A percentile compares a stretch with the other conserved stretches of the same genome.
Conservation (phyloP, 2,329 filamentous ascomycete species). For the Cadophora sp. region DNA sequence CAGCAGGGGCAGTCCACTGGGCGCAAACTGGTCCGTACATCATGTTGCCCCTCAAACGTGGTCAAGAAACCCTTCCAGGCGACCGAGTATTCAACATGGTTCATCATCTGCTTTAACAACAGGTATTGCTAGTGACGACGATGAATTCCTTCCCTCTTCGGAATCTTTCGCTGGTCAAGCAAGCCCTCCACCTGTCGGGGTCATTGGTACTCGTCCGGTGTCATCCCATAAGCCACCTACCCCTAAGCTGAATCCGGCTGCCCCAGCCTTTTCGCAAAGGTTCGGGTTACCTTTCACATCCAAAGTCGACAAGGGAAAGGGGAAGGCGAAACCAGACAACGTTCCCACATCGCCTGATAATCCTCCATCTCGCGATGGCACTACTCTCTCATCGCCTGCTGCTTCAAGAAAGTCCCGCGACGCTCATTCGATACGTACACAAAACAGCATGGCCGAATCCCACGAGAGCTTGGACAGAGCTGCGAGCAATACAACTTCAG, state of each 20-base stretch:
- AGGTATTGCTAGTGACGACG: constrained; percentile 67
- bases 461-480: constrained; percentile 55
- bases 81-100: constrained; percentile 80
- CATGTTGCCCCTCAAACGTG: constrained; percentile 58
- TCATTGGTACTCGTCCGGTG: constrained; percentile 80
- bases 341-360: constrained; percentile 45
- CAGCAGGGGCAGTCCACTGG: constrained; percentile 59
- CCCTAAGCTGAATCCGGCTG: constrained; percentile 81
- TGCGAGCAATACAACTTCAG: constrained; percentile 63
- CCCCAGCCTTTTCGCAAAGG: constrained; percentile 80
- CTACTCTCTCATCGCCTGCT: constrained; percentile 49
- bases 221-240: constrained; percentile 56
- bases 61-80: constrained; percentile 79
- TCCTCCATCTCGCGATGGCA: constrained; percentile 12
- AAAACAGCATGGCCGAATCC: constrained; percentile 62
- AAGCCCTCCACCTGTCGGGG: constrained; percentile 61
- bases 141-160: constrained; percentile 63
- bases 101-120: constrained; percentile 70
- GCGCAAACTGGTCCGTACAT: constrained; percentile 56
- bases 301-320: constrained; percentile 48
- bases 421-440: constrained; percentile 62
- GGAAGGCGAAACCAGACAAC: constrained; percentile 50
- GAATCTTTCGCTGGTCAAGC: constrained; percentile 59
- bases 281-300: constrained; percentile 61
- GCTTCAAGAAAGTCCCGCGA: constrained; percentile 63